Percentiles rank a stretch among this genome's conserved stretches.
These are phyloP conservation scores for Syzygium syzygioides DNA, from an alignment of 441 rosid species.

Conservation along the genomic window DNA sequence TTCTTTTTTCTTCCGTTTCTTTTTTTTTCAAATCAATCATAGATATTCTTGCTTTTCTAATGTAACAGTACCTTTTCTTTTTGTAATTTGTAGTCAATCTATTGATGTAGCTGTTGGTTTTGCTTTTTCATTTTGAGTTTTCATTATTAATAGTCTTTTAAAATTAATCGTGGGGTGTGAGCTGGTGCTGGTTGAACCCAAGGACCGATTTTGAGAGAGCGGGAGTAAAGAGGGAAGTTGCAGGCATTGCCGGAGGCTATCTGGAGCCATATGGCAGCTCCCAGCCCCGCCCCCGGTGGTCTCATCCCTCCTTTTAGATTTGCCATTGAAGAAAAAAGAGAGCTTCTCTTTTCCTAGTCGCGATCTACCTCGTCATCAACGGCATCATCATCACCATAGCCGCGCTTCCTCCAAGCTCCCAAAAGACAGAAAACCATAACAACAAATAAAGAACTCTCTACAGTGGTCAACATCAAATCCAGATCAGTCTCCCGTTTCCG, in stretches of 20 bases:
- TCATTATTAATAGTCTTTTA: neutral
- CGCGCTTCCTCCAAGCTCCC: no score
- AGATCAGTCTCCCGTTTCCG: no score
- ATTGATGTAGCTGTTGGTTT: neutral
- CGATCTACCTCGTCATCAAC: no score
- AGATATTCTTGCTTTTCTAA: neutral
- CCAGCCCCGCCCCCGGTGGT: slow-evolving; percentile 44
- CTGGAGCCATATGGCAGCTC: slow-evolving; percentile 36
- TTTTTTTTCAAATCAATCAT: no score
- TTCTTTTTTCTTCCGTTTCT: no score
- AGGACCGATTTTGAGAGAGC: slow-evolving; percentile 1
- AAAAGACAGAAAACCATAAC: no score
- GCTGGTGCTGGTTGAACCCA: no score
- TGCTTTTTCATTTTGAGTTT: neutral
- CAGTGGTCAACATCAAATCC: no score
- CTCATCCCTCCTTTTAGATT: slow-evolving; percentile 34
- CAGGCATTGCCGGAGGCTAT: slow-evolving; percentile 23
- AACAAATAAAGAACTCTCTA: no score
- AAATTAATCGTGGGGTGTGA: neutral
- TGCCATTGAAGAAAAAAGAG: slow-evolving; percentile 16
- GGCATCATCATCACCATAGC: no score
- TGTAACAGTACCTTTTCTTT: neutral
- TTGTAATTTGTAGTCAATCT: neutral
- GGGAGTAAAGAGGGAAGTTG: slow-evolving; percentile 37
- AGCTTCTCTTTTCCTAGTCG: neutral